Evolutionary conservation across 2,329 filamentous ascomycete species (phyloP), one percentile per base, ranked within the genome.

Genomic region (Aspergillus pseudonomiae): DNA sequence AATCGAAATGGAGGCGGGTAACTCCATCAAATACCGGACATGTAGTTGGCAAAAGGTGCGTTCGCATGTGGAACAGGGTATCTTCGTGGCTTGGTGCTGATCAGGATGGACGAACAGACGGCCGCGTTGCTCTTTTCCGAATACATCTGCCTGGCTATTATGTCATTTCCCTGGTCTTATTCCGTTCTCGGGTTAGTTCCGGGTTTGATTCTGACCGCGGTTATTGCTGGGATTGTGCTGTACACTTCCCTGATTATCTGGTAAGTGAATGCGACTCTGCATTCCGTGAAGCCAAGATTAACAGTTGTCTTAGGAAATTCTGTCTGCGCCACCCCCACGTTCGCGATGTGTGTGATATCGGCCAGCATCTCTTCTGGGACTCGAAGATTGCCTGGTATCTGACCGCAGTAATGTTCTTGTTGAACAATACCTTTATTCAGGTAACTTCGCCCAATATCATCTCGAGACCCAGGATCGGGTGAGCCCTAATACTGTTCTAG

Each of bases 101-200:
- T 58, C 3, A 28, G 9, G 7, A 28, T n/a, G 63, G 36, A 60
- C 60, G 12, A 28, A 52, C 71, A 91, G 90, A 97, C 94, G 59
- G 93, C 94, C 0, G 93, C 90, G 1, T 78, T 97, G 70, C 87
- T 97, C 58, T 97, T 97, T 80, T 95, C 92, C 57, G 94, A 97
- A 82, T 97, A 97, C 77, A 97, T 97, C 64, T 96, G 93, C 76
- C 81, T 97, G 79, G 86, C 86, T 26, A 97, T 97, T 75, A 97
- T 97, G 93, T 96, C 92, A 57, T 97, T 97, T 70, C 94, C 94
- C 0, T 96, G 91, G 85, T 96, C 93, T 0, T 97, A 97, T 78
- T 92, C 92, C 50, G 82, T 94, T 32, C 86, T 97, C 9, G 94
- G 94, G 9, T 85, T 97, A 19, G 92, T 97, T 0, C 93, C 94